These are phyloP conservation scores for Vigna nakashimae DNA, from an alignment of 306 rosid species.

Conservation along the genomic window DNA sequence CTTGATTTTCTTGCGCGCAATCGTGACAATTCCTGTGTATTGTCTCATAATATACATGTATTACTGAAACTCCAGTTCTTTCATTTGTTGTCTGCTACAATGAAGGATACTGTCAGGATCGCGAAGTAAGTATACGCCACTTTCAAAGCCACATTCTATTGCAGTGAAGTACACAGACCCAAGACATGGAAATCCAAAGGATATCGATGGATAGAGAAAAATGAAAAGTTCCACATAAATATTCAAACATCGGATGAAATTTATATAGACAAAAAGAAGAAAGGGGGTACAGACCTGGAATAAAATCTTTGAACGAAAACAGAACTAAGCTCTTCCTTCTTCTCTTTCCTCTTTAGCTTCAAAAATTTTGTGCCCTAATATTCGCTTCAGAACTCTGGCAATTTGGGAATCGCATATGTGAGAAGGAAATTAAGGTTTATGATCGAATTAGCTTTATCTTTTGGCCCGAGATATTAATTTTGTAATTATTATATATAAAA, in stretches of 20 bases:
- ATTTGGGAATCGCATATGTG: neutral
- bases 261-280: neutral
- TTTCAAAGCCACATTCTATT: conserved; percentile 5
- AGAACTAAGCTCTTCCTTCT: neutral
- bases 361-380: neutral
- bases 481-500: too few species aligned
- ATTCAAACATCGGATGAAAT: neutral
- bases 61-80: neutral
- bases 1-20: neutral
- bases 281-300: neutral
- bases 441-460: neutral
- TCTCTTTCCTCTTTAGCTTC: neutral
- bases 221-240: neutral
- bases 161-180: neutral
- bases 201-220: neutral
- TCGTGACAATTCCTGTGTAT: neutral
- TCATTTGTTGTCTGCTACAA: neutral
- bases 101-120: neutral
- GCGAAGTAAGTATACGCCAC: neutral
- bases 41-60: neutral
- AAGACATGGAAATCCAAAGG: neutral
- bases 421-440: conserved; percentile 1
- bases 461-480: too few species aligned
- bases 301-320: neutral
- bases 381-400: neutral